Percentiles rank a stretch among this genome's conserved stretches.
phyloP scores from a whole-genome alignment of 805 yeast species.

The Candida insectalens region DNA sequence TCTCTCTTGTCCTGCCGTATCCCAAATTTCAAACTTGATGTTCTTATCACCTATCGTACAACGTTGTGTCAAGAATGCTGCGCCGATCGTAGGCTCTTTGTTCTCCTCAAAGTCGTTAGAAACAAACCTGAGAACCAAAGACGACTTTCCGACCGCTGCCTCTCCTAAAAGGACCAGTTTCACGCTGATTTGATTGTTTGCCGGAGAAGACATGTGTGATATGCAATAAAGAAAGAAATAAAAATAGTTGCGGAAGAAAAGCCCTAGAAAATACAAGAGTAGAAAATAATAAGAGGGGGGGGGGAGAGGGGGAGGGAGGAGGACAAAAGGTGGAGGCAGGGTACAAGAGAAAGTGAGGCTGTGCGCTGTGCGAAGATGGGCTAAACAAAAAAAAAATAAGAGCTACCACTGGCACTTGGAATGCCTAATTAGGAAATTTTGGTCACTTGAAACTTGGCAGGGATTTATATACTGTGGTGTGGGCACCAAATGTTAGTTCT shows the following conservation, averaged over 20 bases:
- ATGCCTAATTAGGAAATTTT: conserved; percentile 8
- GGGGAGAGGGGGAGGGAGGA: no score
- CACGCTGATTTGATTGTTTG: conserved; percentile 49
- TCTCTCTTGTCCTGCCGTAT: conserved; percentile 76
- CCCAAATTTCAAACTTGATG: conserved; percentile 90
- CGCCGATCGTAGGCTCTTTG: conserved; percentile 97
- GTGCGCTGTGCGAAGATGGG: no score
- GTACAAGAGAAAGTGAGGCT: no score
- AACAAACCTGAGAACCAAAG: conserved; percentile 85
- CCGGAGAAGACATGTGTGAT: conserved; percentile 14
- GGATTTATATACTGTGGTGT: no score
- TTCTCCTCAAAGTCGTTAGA: conserved; percentile 94
- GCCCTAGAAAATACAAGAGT: background rate
- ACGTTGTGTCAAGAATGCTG: conserved; percentile 91
- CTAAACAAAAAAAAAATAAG: no score
- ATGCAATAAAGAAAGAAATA: no score
- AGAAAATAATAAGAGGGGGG: background rate
- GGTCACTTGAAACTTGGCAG: background rate
- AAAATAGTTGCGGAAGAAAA: background rate
- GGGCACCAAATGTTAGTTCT: no score
- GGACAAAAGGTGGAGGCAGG: no score
- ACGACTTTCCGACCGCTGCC: conserved; percentile 96
- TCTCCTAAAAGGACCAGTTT: conserved; percentile 91
- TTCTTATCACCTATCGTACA: conserved; percentile 80
- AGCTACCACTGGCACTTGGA: no score